Conservation (phyloP, 2,329 filamentous ascomycete species). For the Chrysoporthe puriensis region DNA sequence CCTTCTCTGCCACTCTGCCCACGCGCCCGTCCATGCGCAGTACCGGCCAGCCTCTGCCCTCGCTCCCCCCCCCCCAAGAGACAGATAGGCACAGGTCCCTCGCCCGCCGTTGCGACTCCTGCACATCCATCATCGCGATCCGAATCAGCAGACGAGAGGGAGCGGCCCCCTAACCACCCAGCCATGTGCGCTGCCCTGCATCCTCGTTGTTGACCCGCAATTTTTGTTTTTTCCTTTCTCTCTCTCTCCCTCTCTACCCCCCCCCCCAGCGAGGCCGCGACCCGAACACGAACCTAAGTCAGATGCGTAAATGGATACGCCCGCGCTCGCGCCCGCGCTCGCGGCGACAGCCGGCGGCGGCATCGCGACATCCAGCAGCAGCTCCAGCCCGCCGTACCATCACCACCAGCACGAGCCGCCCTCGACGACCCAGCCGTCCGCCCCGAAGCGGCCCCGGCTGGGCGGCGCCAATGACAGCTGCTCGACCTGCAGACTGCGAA, state of each 20-base stretch:
- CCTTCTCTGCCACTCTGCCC: neutral
- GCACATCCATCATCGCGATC: neutral
- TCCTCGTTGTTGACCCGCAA: constrained; percentile 2
- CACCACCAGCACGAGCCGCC: neutral
- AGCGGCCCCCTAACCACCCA: neutral
- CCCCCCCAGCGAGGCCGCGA: neutral
- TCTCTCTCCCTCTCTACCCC: neutral
- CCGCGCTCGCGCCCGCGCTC: constrained; percentile 3
- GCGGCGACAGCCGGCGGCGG: constrained; percentile 23
- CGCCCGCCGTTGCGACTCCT: neutral
- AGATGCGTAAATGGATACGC: constrained; percentile 14
- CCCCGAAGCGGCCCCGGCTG: constrained; percentile 16
- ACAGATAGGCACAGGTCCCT: neutral
- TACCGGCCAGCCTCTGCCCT: neutral
- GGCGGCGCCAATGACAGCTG: constrained; percentile 14
- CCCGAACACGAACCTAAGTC: neutral
- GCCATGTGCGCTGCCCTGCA: neutral
- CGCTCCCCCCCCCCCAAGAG: neutral
- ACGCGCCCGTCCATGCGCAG: neutral
- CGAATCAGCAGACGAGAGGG: neutral
- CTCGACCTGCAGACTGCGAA: constrained; percentile 23
- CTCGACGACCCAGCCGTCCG: neutral
- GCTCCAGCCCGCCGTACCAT: constrained; percentile 7
- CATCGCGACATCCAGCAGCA: neutral
- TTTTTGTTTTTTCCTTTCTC: neutral